Conservation (phyloP, 768 basidiomycete genomes). For the Boletus reticuloceps region DNA sequence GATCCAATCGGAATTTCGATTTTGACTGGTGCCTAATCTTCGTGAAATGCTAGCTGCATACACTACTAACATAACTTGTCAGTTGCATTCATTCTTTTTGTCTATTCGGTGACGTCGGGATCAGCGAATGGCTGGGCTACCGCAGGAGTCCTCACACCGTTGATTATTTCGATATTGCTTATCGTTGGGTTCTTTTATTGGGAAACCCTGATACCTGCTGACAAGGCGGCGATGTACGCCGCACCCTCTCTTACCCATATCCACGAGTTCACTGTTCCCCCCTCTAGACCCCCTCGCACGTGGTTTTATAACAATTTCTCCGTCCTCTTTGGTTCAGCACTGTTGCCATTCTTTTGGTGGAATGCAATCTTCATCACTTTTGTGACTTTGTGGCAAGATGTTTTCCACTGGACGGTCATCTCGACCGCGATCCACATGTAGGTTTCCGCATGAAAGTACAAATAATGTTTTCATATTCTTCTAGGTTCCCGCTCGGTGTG, state of each 20-base stretch:
- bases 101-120: constrained; percentile 45
- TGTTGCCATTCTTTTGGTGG: constrained; percentile 46
- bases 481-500: constrained; percentile 42
- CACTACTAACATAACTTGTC: neutral
- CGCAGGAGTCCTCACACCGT: constrained; percentile 42
- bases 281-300: constrained; percentile 37
- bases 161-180: constrained; percentile 44
- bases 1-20: constrained; percentile 39
- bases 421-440: constrained; percentile 41
- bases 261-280: neutral
- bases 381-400: constrained; percentile 39
- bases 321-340: constrained; percentile 36
- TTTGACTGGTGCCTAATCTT: constrained; percentile 32
- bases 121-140: constrained; percentile 49
- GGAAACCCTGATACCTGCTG: constrained; percentile 40
- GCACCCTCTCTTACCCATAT: neutral
- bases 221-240: constrained; percentile 43
- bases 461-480: neutral
- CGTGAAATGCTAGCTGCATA: neutral
- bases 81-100: constrained; percentile 39
- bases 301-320: constrained; percentile 44
- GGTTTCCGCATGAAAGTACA: constrained; percentile 1
- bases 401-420: constrained; percentile 42
- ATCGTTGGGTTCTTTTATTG: constrained; percentile 47
- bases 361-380: constrained; percentile 32